A percentile compares a stretch with the other conserved stretches of the same genome.
phyloP scores from a whole-genome alignment of 2,329 filamentous ascomycete species.

The Lachnellula suecica region DNA sequence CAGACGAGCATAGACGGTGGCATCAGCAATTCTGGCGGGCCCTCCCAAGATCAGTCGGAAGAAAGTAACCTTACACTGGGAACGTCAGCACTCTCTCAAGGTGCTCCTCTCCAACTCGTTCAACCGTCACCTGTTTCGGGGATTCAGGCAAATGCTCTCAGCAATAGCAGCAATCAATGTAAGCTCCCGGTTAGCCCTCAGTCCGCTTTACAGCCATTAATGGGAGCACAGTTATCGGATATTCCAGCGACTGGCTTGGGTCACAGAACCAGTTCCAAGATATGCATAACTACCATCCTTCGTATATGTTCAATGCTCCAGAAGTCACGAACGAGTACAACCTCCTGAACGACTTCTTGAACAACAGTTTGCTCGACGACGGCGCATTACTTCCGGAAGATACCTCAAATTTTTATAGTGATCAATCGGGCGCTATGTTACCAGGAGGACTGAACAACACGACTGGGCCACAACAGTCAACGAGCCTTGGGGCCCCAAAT shows the following conservation, averaged over 20 bases:
- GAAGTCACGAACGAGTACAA: conserved; percentile 98
- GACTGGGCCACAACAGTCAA: conserved; percentile 35
- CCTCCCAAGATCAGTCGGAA: conserved; percentile 48
- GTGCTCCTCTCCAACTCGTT: conserved; percentile 64
- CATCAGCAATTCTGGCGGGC: conserved; percentile 56
- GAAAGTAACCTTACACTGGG: conserved; percentile 39
- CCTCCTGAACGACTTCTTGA: conserved; percentile 92
- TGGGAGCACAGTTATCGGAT: conserved; percentile 64
- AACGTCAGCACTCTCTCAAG: conserved; percentile 40
- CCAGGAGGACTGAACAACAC: conserved; percentile 47
- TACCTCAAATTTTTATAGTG: conserved; percentile 58
- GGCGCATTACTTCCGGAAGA: conserved; percentile 70
- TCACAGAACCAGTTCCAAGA: conserved; percentile 82
- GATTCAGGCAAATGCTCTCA: conserved; percentile 60
- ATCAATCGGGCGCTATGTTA: conserved; percentile 49
- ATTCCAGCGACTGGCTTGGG: conserved; percentile 77
- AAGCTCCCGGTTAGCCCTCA: conserved; percentile 42
- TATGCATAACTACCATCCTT: conserved; percentile 90
- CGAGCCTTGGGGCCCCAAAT: conserved; percentile 23
- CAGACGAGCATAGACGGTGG: conserved; percentile 43
- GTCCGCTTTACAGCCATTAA: conserved; percentile 24
- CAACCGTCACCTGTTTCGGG: conserved; percentile 70
- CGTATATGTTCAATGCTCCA: conserved; percentile 91
- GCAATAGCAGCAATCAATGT: conserved; percentile 72
- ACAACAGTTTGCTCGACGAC: conserved; percentile 87